Evolutionary conservation across 192 early-diverging fungal genomes (phyloP).

Genomic region (Coemansia sp.): DNA sequence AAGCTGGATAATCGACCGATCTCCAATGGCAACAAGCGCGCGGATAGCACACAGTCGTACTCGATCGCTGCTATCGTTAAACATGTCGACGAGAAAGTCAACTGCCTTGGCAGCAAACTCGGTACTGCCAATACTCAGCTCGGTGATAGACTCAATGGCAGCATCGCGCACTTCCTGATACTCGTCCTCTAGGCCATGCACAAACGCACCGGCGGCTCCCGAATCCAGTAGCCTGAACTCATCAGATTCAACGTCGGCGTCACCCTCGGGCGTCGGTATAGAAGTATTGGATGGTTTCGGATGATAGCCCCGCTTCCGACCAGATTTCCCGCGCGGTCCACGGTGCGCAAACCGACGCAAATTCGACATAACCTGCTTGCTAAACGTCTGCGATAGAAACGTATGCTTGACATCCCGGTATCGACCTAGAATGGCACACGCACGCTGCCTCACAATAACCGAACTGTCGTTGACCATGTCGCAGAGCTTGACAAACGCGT

Average conservation of each 20-base stretch:
- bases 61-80: constrained; percentile 91
- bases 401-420: constrained; percentile 63
- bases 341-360: constrained; percentile 46
- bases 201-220: constrained; percentile 89
- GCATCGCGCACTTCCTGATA: constrained; percentile 85
- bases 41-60: constrained; percentile 83
- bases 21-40: constrained; percentile 74
- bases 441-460: constrained; percentile 71
- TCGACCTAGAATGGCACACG: constrained; percentile 68
- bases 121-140: constrained; percentile 70
- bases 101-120: constrained; percentile 75
- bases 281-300: constrained; percentile 18
- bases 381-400: constrained; percentile 73
- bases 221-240: constrained; percentile 76
- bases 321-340: constrained; percentile 22
- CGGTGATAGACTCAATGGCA: constrained; percentile 83
- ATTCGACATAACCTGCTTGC: constrained; percentile 78
- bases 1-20: constrained; percentile 58
- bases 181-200: constrained; percentile 96
- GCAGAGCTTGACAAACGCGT: constrained; percentile 81
- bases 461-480: constrained; percentile 81
- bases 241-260: constrained; percentile 68
- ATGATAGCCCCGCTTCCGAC: constrained; percentile 20
- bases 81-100: constrained; percentile 93
- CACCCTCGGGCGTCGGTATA: constrained; percentile 69